These are phyloP conservation scores for Maudiozyma humilis DNA, from an alignment of 1,139 yeast species.

Conservation along the genomic window DNA sequence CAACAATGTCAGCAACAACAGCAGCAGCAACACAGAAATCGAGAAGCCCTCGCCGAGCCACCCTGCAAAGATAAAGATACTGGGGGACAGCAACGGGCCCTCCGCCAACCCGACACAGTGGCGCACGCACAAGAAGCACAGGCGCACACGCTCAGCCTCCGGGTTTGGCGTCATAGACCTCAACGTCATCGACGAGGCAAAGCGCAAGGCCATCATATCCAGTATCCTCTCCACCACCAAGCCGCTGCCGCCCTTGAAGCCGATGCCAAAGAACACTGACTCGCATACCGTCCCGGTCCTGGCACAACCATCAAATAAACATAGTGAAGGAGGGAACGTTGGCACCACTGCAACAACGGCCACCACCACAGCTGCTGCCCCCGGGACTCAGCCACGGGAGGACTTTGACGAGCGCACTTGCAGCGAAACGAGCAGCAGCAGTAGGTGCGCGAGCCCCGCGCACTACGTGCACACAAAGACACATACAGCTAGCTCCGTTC, in stretches of 20 bases:
- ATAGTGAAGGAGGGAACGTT: no score
- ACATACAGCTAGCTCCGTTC: conserved; percentile 14
- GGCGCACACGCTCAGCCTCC: conserved; percentile 25
- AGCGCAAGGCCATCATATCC: conserved; percentile 5
- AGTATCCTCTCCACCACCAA: not conserved
- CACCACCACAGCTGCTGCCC: not conserved
- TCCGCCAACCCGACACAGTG: conserved; percentile 1
- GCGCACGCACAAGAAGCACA: conserved; percentile 15
- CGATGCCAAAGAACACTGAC: not conserved
- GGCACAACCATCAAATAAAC: no score
- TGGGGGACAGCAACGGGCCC: conserved; percentile 1
- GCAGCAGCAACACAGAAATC: not conserved
- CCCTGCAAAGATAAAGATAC: not conserved
- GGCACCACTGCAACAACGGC: no score
- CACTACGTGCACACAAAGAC: not conserved
- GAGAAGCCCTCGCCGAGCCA: conserved; percentile 4
- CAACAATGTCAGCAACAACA: not conserved
- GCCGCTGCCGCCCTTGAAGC: not conserved
- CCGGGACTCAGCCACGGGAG: conserved; percentile 5
- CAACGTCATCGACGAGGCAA: conserved; percentile 16
- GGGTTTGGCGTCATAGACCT: conserved; percentile 29
- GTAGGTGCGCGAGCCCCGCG: conserved; percentile 19
- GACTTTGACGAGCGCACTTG: conserved; percentile 27
- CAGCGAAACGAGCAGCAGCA: conserved; percentile 27
- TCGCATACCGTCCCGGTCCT: not conserved